A percentile compares a stretch with the other conserved stretches of the same genome.
Evolutionary conservation across 352 stramenopile species (phyloP).

Genomic region (Pythium sp.): DNA sequence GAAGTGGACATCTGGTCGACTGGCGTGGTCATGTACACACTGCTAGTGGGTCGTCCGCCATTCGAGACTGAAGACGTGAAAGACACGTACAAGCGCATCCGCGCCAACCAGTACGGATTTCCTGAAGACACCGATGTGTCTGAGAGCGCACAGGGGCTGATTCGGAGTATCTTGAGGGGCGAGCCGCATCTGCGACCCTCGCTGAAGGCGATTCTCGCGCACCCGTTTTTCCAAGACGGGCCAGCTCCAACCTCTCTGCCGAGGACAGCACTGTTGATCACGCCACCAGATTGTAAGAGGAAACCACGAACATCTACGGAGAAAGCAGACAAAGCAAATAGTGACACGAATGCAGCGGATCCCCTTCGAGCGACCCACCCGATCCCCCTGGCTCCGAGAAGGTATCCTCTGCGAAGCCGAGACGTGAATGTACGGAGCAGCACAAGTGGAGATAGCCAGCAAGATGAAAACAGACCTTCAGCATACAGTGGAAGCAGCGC

Average conservation of each 20-base stretch:
- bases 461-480: slow-evolving; percentile 8
- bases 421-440: slow-evolving; percentile 27
- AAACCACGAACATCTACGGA: slow-evolving; percentile 2
- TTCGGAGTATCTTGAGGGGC: slow-evolving; percentile 69
- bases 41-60: slow-evolving; percentile 95
- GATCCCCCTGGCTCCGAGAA: slow-evolving; percentile 22
- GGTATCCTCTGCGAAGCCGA: slow-evolving; percentile 36
- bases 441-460: slow-evolving; percentile 5
- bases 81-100: slow-evolving; percentile 97
- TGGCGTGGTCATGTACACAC: slow-evolving; percentile 97
- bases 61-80: slow-evolving; percentile 98
- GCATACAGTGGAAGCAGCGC: neutral
- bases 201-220: slow-evolving; percentile 69
- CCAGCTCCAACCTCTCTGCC: slow-evolving; percentile 55
- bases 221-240: slow-evolving; percentile 73
- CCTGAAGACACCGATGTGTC: slow-evolving; percentile 88
- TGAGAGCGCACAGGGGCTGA: slow-evolving; percentile 60
- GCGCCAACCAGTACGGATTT: slow-evolving; percentile 96
- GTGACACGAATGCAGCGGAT: slow-evolving; percentile 2
- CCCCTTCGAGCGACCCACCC: slow-evolving; percentile 22
- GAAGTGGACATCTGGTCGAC: slow-evolving; percentile 98
- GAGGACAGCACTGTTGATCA: slow-evolving; percentile 63
- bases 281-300: slow-evolving; percentile 58
- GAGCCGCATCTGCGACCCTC: slow-evolving; percentile 72
- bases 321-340: neutral